Percentiles rank a stretch among this genome's conserved stretches.
Evolutionary conservation across 331 rosid species (phyloP).

Genomic region (Malus hybrid): DNA sequence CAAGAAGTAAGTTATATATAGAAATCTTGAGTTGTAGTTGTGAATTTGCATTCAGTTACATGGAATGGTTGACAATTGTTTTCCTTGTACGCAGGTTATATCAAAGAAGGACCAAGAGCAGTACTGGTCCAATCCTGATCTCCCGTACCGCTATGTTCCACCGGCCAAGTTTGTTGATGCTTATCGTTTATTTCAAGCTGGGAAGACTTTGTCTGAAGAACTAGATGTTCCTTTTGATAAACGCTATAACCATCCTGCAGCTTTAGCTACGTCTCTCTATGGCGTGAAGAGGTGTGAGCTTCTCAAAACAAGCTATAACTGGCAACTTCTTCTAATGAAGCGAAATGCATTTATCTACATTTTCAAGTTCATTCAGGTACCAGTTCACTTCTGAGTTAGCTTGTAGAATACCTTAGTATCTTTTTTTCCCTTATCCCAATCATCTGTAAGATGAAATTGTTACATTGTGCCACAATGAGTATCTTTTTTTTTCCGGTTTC

Average conservation of each 20-base stretch:
- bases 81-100: constrained; percentile 54
- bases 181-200: constrained; percentile 56
- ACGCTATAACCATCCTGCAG: constrained; percentile 87
- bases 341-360: constrained; percentile 88
- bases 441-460: constrained; percentile 8
- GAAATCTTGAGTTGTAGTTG: constrained; percentile 1
- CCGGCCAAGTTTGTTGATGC: constrained; percentile 75
- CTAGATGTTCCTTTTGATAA: constrained; percentile 64
- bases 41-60: not conserved
- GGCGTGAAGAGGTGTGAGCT: constrained; percentile 60
- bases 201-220: constrained; percentile 61
- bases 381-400: not conserved
- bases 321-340: constrained; percentile 87
- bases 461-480: not conserved
- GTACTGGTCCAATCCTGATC: constrained; percentile 71
- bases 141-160: constrained; percentile 74
- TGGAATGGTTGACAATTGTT: constrained; percentile 11
- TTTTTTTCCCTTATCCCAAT: not conserved
- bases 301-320: constrained; percentile 65
- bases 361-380: constrained; percentile 93
- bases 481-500: too few species aligned
- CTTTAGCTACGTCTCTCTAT: constrained; percentile 68
- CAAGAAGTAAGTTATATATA: constrained; percentile 69
- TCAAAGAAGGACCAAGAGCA: constrained; percentile 98
- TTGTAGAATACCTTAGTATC: not conserved